Base-by-base conservation (phyloP, 257 asterid species). In the Solanum arcanum region DNA sequence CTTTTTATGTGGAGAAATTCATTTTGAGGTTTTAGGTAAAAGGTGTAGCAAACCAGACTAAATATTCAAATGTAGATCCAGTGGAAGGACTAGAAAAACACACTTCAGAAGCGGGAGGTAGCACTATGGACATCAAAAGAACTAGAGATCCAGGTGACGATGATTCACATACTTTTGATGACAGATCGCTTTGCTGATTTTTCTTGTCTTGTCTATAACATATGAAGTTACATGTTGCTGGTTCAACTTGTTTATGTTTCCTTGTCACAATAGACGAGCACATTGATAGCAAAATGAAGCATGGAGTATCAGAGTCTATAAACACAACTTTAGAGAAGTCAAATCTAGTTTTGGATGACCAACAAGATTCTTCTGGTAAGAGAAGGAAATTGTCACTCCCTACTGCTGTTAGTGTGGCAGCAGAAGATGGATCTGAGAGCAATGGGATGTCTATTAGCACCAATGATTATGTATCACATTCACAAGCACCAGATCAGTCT, bases 301-400 rank as follows among this genome's bases (percentile, higher is more conserved):
- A 87, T 29, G 87, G 35, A 35, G 88, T 87, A 86, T 83, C 84
- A 70, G 92, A 91, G 81, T 91, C 92, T 66, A 87, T 90, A 72
- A 84, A 82, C 31, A 49, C 89, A 70, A 87, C 86, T 66, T 83
- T 82, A 44, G 87, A 86, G 84, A 86, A 77, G 81, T 87, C 91
- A 83, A 77, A 87, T 25, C 60, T 85, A 73, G 92, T 37, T 87
- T 86, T 90, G 72, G 92, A 92, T 73, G 91, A 87, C 86, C 85
- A 82, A n/a, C 85, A 44, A 80, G 91, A 89, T 91, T 90, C 92
- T 68, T 88, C 90, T 56, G 82, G 88, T 91, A 92, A 92, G 93
- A 94, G 89, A 88, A 87, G 87, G 86, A 91, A 93, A 90, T 88
- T 91, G 86, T 89, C 88, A 29, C 89, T 84, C 37, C 91, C 92